phyloP scores from a whole-genome alignment of 192 early-diverging fungal genomes.

The Umbelopsis vinacea region DNA sequence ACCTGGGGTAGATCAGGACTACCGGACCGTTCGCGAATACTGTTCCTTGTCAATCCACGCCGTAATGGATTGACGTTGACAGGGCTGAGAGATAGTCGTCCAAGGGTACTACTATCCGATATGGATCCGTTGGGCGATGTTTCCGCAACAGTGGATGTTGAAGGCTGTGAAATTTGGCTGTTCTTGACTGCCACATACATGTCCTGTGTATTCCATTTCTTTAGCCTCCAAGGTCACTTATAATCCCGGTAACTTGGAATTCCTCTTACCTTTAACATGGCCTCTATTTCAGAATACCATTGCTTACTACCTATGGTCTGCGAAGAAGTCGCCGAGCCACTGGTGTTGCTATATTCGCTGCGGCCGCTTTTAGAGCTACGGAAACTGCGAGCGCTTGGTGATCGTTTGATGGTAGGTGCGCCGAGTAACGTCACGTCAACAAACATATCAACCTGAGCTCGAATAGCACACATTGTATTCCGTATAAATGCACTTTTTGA shows the following conservation, averaged over 20 bases:
- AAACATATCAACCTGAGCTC: constrained; percentile 38
- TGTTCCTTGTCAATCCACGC: neutral
- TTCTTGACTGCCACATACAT: constrained; percentile 39
- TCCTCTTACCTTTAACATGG: neutral
- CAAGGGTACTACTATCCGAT: neutral
- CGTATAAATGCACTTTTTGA: constrained; percentile 71
- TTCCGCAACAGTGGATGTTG: neutral
- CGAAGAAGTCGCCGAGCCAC: neutral
- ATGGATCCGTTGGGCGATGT: neutral
- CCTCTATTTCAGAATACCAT: constrained; percentile 12
- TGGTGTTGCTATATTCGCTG: neutral
- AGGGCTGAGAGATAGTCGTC: neutral
- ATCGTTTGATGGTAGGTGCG: constrained; percentile 17
- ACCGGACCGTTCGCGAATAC: neutral
- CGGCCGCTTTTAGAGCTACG: constrained; percentile 5
- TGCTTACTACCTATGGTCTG: neutral
- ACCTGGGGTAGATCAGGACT: neutral
- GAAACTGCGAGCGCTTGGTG: constrained; percentile 12
- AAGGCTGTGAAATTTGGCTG: constrained; percentile 35
- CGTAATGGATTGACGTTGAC: neutral
- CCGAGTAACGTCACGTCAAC: constrained; percentile 19
- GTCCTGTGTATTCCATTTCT: constrained; percentile 1
- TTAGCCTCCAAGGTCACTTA: neutral
- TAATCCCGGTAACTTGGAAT: too few relatives aligned
- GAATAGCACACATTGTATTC: constrained; percentile 65